These are phyloP conservation scores for Dalechampia spathulata DNA, from an alignment of 441 rosid genomes.

Conservation along the genomic window DNA sequence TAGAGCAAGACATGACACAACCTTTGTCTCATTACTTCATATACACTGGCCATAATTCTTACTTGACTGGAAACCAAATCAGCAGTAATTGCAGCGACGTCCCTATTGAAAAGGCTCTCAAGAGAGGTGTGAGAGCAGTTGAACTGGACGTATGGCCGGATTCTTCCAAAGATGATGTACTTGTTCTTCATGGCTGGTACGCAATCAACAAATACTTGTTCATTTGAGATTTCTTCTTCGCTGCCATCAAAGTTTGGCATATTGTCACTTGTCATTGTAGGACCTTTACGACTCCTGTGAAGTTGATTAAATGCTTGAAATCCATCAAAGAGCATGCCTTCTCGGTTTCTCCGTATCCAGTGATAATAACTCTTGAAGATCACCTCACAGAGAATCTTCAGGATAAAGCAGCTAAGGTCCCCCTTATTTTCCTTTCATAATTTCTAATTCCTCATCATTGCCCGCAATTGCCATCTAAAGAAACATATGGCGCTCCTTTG, in stretches of 20 bases:
- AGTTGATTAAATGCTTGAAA: constrained; percentile 54
- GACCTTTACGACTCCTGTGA: constrained; percentile 83
- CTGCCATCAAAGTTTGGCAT: too few relatives aligned
- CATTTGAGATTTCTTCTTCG: too few relatives aligned
- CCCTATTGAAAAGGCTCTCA: constrained; percentile 63
- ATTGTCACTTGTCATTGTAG: constrained; percentile 19
- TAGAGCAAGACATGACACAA: constrained; percentile 73
- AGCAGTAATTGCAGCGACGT: constrained; percentile 84
- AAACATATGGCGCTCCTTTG: too few relatives aligned
- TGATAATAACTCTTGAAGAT: constrained; percentile 83
- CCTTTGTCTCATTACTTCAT: constrained; percentile 85
- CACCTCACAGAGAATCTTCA: constrained; percentile 79
- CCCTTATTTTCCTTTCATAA: constrained; percentile 3
- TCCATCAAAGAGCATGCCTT: constrained; percentile 72
- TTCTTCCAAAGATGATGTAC: constrained; percentile 48
- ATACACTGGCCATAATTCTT: constrained; percentile 84
- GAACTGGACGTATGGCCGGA: constrained; percentile 94
- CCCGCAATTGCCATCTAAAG: not conserved
- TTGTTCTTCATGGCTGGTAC: constrained; percentile 93
- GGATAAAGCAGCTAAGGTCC: constrained; percentile 73
- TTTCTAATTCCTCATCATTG: not conserved
- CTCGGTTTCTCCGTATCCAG: constrained; percentile 62
- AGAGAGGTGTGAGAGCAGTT: constrained; percentile 76
- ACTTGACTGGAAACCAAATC: constrained; percentile 85
- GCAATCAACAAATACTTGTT: too few relatives aligned